Base-by-base conservation (phyloP, 768 basidiomycete genomes). In the Hygrophoropsis aurantiaca region DNA sequence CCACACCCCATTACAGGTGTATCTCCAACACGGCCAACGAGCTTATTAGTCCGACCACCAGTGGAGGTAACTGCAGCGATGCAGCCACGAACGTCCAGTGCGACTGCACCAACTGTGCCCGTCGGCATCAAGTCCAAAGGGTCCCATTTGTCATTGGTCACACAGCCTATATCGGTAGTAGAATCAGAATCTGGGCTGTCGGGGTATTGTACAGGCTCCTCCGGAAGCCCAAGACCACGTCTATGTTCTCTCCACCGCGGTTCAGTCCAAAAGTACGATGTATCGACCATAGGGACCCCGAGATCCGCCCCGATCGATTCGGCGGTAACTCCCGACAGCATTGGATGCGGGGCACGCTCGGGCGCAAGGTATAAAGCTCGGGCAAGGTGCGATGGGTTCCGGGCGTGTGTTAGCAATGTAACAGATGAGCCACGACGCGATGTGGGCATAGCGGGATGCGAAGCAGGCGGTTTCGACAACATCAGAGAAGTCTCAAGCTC, bases 21-120 rank as follows among this genome's bases (percentile, higher is more conserved):
- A 56, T 91, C 90, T 3, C 90, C 89, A n/a, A 92, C 71, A 4
- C 90, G 75, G 6, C 90, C 90, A 15, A 82, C 84, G 8, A 90
- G 74, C 62, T 93, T 93, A 66, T 93, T 93, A 30, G 88, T 92
- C 39, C 70, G 72, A 1, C 90, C 90, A 27, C 90, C 90, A 0
- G 90, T 93, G 1, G 89, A 90, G 1, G 90, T 92, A 15, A 84
- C 68, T 3, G 74, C 67, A 1, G 83, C 79, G 48, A 92, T 82
- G 57, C 88, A 90, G 0, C 90, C 90, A 19, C 80, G 70, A 5
- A 74, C 55, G 58, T 92, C 90, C 25, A 92, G 69, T 4, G 87
- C 89, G 7, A 93, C 88, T 1, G 90, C 90, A 16, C 90, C 90
- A 9, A 93, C 89, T 0, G 90, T 93, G 10, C 90, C 90, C 13